Base-by-base conservation (phyloP, 805 yeast genomes). In the Candida ascalaphidarum region DNA sequence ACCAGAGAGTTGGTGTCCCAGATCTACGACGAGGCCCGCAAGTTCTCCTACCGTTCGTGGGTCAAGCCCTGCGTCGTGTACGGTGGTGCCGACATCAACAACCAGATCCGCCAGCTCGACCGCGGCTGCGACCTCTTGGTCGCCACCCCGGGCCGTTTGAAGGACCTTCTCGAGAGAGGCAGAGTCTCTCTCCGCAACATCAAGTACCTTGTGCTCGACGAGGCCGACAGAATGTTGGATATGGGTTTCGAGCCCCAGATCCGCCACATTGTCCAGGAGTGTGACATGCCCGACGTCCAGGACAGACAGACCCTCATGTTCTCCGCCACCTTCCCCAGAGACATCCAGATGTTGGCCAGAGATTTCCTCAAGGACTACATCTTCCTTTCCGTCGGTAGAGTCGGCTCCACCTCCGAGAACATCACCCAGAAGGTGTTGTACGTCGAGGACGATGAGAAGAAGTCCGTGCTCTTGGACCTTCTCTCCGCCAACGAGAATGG, bases 241-340 rank as follows among this genome's bases (percentile, higher is more conserved):
- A 92, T 92, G 97, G 98, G 98, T 74, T 92, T 92, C 68, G 98
- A 92, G 71, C 96, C 96, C 42, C 98, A 92, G 73, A 92, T 92
- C 56, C 84, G 98, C 75, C 82, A 86, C 59, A 89, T 92, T 52
- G 98, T 92, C 38, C 94, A 89, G 63, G 94, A 82, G 43, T 88
- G 94, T 70, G 97, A 86, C 59, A 92, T 92, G 98, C 96, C 99
- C 38, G 77, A 69, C 41, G 94, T 83, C 32, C 67, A 73, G 36
- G 72, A 81, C 48, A 81, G 99, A 69, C 98, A 92, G 68, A 92
- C 99, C 22, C 76, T 92, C 50, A 84, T 92, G 95, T 92, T 92
- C 67, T 84, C 96, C 21, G 99, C 98, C 47, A 92, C 99, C 40
- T 92, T 92, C 94, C 98, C 99, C 44, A 76, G 78, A 50, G 96